A percentile compares a stretch with the other conserved stretches of the same genome.
phyloP scores from a whole-genome alignment of 257 asterid species.

The Plectranthus barbatus region DNA sequence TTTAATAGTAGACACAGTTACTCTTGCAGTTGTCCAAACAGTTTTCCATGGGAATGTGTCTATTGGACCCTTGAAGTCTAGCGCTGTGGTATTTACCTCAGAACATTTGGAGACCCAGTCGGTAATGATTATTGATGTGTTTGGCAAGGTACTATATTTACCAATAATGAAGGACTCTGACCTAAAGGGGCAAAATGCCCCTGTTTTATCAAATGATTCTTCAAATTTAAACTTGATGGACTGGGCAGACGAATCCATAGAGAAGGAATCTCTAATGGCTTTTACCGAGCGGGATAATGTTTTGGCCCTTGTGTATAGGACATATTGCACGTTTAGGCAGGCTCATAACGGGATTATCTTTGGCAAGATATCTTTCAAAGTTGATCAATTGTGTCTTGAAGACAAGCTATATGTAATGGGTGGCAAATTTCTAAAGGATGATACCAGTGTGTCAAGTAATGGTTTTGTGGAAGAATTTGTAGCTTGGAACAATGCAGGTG shows the following conservation, averaged over 20 bases:
- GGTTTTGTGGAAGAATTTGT: slow-evolving; percentile 44
- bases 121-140: slow-evolving; percentile 65
- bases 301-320: slow-evolving; percentile 57
- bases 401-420: slow-evolving; percentile 46
- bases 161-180: slow-evolving; percentile 54
- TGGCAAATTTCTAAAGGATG: slow-evolving; percentile 54
- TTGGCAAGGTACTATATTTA: slow-evolving; percentile 56
- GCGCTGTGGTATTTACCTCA: slow-evolving; percentile 37
- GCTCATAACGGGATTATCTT: slow-evolving; percentile 44
- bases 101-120: slow-evolving; percentile 56
- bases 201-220: slow-evolving; percentile 30
- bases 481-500: slow-evolving; percentile 75
- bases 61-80: slow-evolving; percentile 74
- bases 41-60: slow-evolving; percentile 69
- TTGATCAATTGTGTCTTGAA: slow-evolving; percentile 45
- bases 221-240: slow-evolving; percentile 33
- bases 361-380: slow-evolving; percentile 59
- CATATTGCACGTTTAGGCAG: slow-evolving; percentile 65
- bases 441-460: slow-evolving; percentile 25
- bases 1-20: slow-evolving; percentile 59
- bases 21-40: slow-evolving; percentile 75
- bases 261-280: slow-evolving; percentile 42
- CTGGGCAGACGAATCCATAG: slow-evolving; percentile 43
- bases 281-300: slow-evolving; percentile 47
- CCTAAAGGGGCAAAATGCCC: slow-evolving; percentile 27